A percentile compares a stretch with the other conserved stretches of the same genome.
Conservation (phyloP, 2,329 filamentous ascomycete genomes). For the Tolypocladium guangdongense region DNA sequence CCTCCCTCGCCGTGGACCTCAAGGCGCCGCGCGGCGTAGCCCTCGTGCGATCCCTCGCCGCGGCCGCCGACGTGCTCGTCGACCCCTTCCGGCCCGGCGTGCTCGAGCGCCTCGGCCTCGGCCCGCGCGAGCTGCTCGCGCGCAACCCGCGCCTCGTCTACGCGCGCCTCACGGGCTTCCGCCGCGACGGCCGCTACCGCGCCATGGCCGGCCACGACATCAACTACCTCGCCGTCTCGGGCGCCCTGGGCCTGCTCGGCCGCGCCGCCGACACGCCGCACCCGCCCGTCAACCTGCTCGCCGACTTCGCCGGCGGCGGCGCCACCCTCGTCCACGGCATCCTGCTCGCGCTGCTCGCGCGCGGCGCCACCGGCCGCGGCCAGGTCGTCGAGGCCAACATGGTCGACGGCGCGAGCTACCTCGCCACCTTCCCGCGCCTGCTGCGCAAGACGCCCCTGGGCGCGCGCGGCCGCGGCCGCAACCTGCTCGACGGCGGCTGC, state of each 20-base stretch:
- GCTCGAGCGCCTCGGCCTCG: slow-evolving; percentile 72
- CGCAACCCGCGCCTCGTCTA: slow-evolving; percentile 70
- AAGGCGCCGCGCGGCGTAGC: slow-evolving; percentile 53
- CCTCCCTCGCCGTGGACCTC: slow-evolving; percentile 69
- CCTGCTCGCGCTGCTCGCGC: slow-evolving; percentile 62
- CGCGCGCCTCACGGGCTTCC: slow-evolving; percentile 80
- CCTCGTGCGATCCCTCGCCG: slow-evolving; percentile 52
- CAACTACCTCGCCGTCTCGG: slow-evolving; percentile 87
- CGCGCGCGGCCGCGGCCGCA: slow-evolving; percentile 54
- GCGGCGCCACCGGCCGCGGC: slow-evolving; percentile 54
- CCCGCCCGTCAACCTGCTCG: slow-evolving; percentile 74
- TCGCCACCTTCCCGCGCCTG: slow-evolving; percentile 69
- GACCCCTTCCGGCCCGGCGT: slow-evolving; percentile 91
- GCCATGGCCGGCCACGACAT: slow-evolving; percentile 93
- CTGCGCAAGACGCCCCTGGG: slow-evolving; percentile 53
- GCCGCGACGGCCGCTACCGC: slow-evolving; percentile 74
- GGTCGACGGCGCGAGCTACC: slow-evolving; percentile 78
- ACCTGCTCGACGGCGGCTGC: slow-evolving; percentile 71
- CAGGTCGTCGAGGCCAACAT: slow-evolving; percentile 95
- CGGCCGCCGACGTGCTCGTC: slow-evolving; percentile 76
- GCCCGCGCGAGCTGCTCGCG: slow-evolving; percentile 54
- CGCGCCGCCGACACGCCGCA: slow-evolving; percentile 58
- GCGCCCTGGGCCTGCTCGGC: slow-evolving; percentile 68
- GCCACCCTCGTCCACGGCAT: slow-evolving; percentile 73
- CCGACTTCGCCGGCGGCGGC: slow-evolving; percentile 86